Base-by-base conservation (phyloP, 139 green algal genomes). In the Desmodesmus armatus region DNA sequence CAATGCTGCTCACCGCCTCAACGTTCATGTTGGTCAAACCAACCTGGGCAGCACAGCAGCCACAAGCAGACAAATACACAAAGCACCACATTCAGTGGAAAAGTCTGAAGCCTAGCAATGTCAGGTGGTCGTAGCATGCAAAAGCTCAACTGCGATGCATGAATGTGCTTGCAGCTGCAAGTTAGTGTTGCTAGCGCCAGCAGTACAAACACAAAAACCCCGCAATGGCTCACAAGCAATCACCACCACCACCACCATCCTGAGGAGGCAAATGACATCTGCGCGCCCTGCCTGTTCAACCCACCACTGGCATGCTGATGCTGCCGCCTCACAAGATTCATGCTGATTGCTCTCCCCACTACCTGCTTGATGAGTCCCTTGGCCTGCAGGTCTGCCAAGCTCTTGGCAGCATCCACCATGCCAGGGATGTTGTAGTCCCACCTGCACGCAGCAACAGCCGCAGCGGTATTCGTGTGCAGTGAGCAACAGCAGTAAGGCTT, bases 1-100 rank as follows among this genome's bases (percentile, higher is more conserved):
- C 70, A 35, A 96, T 92, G 13, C 89, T 74, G 21, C 21, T n/a
- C 39, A 96, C 53, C 19, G 89, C 87, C 63, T 83, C 27, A 53
- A 78, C 84, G 84, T 94, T 83, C 83, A 96, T 93, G 86, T 96
- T 96, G 63, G 94, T 96, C 29, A 89, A 31, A 3, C 89, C 93
- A 40, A 96, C 82, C 78, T 86, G 58, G 21, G 58, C 58, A 35
- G 58, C 25, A 19, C n/a, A 6, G 17, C 51, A 62, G 51, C 17
- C 51, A 62, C 15, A 17, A 19, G 31, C 21, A 9, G 21, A 67
- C 58, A 67, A 19, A 29, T 13, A n/a, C n/a, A n/a, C n/a, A n/a
- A n/a, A n/a, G n/a, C n/a, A n/a, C n/a, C n/a, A n/a, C n/a, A n/a
- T n/a, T n/a, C n/a, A n/a, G n/a, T n/a, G n/a, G n/a, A n/a, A n/a